phyloP scores from a whole-genome alignment of 176 grass and related monocot species.

The Zea luxurians region DNA sequence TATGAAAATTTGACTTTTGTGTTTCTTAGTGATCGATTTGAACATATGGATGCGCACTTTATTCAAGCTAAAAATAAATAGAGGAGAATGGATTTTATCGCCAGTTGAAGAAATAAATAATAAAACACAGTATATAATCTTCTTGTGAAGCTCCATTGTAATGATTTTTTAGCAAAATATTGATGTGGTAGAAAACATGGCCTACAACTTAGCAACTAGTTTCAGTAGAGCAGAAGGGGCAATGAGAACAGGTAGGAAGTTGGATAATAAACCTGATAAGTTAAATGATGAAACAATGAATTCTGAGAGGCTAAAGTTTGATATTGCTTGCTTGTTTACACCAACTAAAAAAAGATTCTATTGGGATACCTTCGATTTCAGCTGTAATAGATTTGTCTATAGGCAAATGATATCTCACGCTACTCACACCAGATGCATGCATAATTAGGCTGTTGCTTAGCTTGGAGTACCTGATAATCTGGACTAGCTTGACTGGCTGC shows the following conservation, averaged over 20 bases:
- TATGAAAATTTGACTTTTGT: neutral
- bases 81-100: neutral
- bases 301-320: neutral
- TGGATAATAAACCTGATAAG: neutral
- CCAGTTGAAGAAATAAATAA: neutral
- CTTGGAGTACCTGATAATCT: constrained; percentile 47
- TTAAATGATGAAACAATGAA: neutral
- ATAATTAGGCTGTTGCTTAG: constrained; percentile 7
- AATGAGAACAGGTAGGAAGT: constrained; percentile 9
- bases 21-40: neutral
- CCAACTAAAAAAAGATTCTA: constrained; percentile 22
- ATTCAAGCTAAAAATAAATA: neutral
- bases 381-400: neutral
- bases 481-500: constrained; percentile 26
- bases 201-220: constrained; percentile 1
- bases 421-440: constrained; percentile 22
- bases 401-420: neutral
- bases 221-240: neutral
- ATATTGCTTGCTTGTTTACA: constrained; percentile 2
- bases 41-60: neutral
- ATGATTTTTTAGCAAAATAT: neutral
- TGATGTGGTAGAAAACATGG: neutral
- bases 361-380: constrained; percentile 1
- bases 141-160: neutral
- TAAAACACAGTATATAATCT: constrained; percentile 13